Conservation (phyloP, 371 early-diverging fungal genomes). For the Mucor racemosus region DNA sequence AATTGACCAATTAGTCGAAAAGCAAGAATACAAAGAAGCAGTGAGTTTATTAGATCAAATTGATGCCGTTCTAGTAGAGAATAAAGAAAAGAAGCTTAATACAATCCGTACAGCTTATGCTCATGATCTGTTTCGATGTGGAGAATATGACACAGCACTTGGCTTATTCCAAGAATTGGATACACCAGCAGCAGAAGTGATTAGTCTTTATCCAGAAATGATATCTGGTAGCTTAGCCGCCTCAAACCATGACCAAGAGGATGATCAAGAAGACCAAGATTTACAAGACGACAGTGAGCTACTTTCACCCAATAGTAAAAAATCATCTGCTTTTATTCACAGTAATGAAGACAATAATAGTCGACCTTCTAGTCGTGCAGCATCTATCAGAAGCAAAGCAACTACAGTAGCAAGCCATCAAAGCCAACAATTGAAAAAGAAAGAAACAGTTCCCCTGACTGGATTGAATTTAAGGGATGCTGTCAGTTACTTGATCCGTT, state of each 20-base stretch:
- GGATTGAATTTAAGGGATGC: conserved; percentile 64
- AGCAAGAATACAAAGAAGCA: conserved; percentile 83
- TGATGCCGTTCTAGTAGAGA: conserved; percentile 81
- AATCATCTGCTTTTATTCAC: neutral
- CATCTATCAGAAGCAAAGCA: conserved; percentile 39
- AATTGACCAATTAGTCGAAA: conserved; percentile 79
- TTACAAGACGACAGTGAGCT: neutral
- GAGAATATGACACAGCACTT: conserved; percentile 82
- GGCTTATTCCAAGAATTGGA: conserved; percentile 79
- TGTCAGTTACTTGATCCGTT: conserved; percentile 66
- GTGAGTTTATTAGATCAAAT: conserved; percentile 86
- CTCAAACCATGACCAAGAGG: neutral
- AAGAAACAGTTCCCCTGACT: conserved; percentile 38
- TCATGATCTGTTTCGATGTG: conserved; percentile 77
- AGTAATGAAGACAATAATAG: conserved; percentile 2
- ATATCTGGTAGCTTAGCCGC: conserved; percentile 54
- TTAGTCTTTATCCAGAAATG: conserved; percentile 80
- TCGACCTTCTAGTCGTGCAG: conserved; percentile 38
- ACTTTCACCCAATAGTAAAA: conserved; percentile 3
- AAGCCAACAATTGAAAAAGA: conserved; percentile 16
- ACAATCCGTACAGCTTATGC: conserved; percentile 84
- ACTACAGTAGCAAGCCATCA: conserved; percentile 29
- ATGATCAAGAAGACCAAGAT: conserved; percentile 27
- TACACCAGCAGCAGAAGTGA: conserved; percentile 83
- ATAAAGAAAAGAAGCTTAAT: conserved; percentile 68